These are phyloP conservation scores for Podospora fimiseda DNA, from an alignment of 495 filamentous ascomycete genomes.

Conservation along the genomic window DNA sequence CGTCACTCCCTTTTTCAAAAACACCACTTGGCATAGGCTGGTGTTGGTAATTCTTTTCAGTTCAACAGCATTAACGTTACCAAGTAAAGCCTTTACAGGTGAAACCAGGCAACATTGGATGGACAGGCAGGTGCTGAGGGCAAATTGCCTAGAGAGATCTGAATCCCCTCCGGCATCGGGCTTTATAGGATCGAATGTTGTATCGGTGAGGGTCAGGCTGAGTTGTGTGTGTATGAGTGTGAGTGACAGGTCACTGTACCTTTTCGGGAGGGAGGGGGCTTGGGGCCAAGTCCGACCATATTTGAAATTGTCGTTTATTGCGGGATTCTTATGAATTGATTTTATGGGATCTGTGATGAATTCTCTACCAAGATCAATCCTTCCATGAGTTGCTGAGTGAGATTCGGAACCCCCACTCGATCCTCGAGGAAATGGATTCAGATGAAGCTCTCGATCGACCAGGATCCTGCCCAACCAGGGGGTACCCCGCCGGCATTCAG, in stretches of 20 bases:
- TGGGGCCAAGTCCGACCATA: conserved; percentile 72
- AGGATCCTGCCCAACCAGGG: neutral
- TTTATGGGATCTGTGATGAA: neutral
- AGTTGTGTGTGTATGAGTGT: no score
- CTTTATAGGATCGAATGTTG: no score
- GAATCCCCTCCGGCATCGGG: no score
- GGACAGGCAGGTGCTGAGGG: no score
- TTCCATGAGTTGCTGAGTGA: neutral
- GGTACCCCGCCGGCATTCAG: neutral
- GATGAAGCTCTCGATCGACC: neutral
- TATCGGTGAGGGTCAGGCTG: no score
- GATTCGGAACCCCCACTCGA: neutral
- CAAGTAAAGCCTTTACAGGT: no score
- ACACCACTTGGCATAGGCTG: no score
- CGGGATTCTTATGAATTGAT: neutral
- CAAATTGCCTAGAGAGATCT: no score
- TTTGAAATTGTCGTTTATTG: conserved; percentile 25
- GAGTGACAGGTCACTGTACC: no score
- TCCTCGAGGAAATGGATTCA: neutral
- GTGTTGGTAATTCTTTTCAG: neutral
- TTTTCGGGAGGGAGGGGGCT: conserved; percentile 67
- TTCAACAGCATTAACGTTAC: no score
- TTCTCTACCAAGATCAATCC: neutral
- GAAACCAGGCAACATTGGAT: no score
- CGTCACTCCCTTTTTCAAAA: no score